Base-by-base conservation (phyloP, 257 asterid species). In the Prunella vulgaris region DNA sequence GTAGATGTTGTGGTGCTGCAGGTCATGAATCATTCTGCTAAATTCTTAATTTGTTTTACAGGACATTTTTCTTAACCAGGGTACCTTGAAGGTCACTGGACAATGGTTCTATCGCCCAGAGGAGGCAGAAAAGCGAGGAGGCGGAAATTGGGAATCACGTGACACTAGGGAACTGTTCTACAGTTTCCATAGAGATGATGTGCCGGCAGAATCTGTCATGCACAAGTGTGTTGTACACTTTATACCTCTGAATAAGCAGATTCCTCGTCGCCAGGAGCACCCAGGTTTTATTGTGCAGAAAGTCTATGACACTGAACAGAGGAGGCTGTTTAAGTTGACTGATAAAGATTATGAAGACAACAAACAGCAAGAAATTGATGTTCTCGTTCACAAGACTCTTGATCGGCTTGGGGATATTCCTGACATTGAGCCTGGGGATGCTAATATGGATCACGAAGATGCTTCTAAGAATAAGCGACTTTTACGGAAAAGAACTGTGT, bases 71-170 rank as follows among this genome's bases (percentile, higher is more conserved):
- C 84, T 78, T 78, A 77, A 70, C 33, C 44, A 40, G 28, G 77
- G 87, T 51, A 78, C 77, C 61, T 22, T 87, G 85, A 81, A 72
- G 87, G 81, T 93, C 58, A 80, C 80, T 20, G 93, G 89, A 52
- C 97, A 90, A 76, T 87, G 96, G 96, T 89, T 93, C 81, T 90
- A 93, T 73, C 94, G 97, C 51, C 97, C 96, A 0, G 96, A 89
- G 83, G 99, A 93, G 71, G 96, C 96, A 18, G 81, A 79, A 66
- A 87, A 79, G 76, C 79, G 35, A 68, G 80, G 78, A 7, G 97
- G 95, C 18, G 96, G 93, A 71, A 82, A 80, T 77, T 88, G 95
- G 96, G 79, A 84, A 76, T 82, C 97, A 30, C 69, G 44, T 8
- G 85, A 83, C 78, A 66, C 89, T 1, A 81, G 96, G 81, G 96